A percentile compares a stretch with the other conserved stretches of the same genome.
These are phyloP conservation scores for Cylindrotheca closterium DNA, from an alignment of 108 stramenopile genomes.

Conservation along the genomic window DNA sequence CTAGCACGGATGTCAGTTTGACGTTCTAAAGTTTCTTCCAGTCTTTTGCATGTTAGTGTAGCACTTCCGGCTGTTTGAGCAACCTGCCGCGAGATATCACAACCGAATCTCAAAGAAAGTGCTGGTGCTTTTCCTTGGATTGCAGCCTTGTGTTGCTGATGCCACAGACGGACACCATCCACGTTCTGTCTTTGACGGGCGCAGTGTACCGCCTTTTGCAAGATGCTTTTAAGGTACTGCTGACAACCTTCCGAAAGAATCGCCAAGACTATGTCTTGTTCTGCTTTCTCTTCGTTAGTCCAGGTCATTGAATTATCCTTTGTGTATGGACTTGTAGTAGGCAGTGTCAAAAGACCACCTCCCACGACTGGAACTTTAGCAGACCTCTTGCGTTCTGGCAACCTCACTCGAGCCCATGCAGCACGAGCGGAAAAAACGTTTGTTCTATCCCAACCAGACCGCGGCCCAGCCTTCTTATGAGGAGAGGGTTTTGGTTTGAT, in stretches of 20 bases:
- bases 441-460: slow-evolving; percentile 60
- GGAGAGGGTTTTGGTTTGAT: background rate
- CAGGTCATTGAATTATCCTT: slow-evolving; percentile 29
- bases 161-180: slow-evolving; percentile 82
- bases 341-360: slow-evolving; percentile 14
- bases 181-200: slow-evolving; percentile 80
- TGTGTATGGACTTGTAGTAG: background rate
- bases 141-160: slow-evolving; percentile 51
- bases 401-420: slow-evolving; percentile 71
- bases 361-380: slow-evolving; percentile 16
- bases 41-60: slow-evolving; percentile 69
- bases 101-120: slow-evolving; percentile 68
- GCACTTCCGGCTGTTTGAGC: slow-evolving; percentile 77
- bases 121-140: slow-evolving; percentile 36
- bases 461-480: slow-evolving; percentile 15
- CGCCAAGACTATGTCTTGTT: slow-evolving; percentile 66
- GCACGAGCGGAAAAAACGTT: slow-evolving; percentile 70
- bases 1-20: slow-evolving; percentile 39
- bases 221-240: slow-evolving; percentile 59
- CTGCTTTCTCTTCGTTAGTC: slow-evolving; percentile 74
- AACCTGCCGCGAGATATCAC: slow-evolving; percentile 76
- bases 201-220: slow-evolving; percentile 67
- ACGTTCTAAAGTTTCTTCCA: slow-evolving; percentile 81
- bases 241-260: slow-evolving; percentile 72
- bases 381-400: slow-evolving; percentile 50